These are phyloP conservation scores for Cytospora schulzeri DNA, from an alignment of 2,329 filamentous ascomycete genomes.

Conservation along the genomic window DNA sequence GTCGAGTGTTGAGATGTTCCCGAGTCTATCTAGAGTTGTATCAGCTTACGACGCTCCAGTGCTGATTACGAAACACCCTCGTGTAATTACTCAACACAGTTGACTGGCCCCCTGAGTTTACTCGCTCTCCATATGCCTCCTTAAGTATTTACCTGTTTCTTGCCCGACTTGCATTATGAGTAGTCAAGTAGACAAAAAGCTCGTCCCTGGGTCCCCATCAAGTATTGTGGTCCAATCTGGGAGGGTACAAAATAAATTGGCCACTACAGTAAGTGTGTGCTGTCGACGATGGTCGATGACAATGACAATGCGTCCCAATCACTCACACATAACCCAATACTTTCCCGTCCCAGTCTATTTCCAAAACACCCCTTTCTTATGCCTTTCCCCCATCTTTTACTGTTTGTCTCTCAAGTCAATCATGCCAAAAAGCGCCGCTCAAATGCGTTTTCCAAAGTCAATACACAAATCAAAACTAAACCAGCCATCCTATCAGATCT, in stretches of 20 bases:
- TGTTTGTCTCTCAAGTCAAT: not conserved
- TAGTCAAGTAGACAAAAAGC: too few species aligned
- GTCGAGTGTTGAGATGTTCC: not conserved
- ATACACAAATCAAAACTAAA: not conserved
- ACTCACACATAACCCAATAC: not conserved
- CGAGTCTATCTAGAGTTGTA: not conserved
- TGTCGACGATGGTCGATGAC: not conserved
- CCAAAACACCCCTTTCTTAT: not conserved
- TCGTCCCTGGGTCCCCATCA: too few species aligned
- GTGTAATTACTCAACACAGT: not conserved
- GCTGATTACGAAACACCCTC: not conserved
- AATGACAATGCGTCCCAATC: not conserved
- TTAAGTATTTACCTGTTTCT: too few species aligned
- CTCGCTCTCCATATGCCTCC: not conserved
- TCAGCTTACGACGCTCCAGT: not conserved
- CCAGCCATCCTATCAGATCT: not conserved
- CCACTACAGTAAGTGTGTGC: not conserved
- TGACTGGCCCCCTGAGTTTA: not conserved
- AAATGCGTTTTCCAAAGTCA: not conserved
- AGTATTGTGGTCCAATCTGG: not conserved
- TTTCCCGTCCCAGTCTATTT: not conserved
- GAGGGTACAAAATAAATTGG: not conserved
- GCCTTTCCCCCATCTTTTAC: not conserved
- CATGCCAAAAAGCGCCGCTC: constrained; percentile 10
- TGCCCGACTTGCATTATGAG: not conserved